Evolutionary conservation across 169 alveolate genomes (phyloP), one percentile per base, ranked within the genome.

Genomic region (Plasmodium yoelii): DNA sequence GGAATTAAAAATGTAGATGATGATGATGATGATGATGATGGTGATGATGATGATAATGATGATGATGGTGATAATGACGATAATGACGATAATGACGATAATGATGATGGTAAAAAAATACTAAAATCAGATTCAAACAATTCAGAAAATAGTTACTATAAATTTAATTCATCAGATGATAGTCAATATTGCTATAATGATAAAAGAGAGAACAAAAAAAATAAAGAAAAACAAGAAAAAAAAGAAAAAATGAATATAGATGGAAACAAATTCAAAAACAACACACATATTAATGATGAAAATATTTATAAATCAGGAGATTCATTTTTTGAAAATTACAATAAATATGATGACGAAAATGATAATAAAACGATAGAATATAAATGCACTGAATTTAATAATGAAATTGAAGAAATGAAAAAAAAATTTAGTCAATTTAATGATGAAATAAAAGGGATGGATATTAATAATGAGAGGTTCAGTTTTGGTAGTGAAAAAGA

Each of bases 341-440:
- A 34, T 34, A 5, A 34, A 3, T 15, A 12, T 9, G 2, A 13
- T n/a, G 61, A 39, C 8, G 13, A 34, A n/a, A 56, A 22, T 15
- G 42, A 39, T 7, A 26, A 12, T 22, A 28, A 22, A 2, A 47
- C 22, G 22, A 75, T 75, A 22, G 49, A 34, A 24, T 59, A 56
- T 39, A 63, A 24, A 28, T 75, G 68, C 44, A 63, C 46, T 9
- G 75, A 61, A 59, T 63, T 75, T 15, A 75, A 75, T 56, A 61
- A 47, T 15, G 88, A 75, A 56, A 63, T 75, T 44, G 77, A 75
- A 55, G 55, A 49, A 56, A 75, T 75, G 68, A 75, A 57, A 39
- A 55, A 75, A 34, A 75, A 39, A 8, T 63, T 75, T 57, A 64
- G 28, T 53, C 56, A 42, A 39, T 47, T 75, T 44, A 63, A 44